These are phyloP conservation scores for Henckelia pumila DNA, from an alignment of 257 asterid genomes.

Conservation along the genomic window DNA sequence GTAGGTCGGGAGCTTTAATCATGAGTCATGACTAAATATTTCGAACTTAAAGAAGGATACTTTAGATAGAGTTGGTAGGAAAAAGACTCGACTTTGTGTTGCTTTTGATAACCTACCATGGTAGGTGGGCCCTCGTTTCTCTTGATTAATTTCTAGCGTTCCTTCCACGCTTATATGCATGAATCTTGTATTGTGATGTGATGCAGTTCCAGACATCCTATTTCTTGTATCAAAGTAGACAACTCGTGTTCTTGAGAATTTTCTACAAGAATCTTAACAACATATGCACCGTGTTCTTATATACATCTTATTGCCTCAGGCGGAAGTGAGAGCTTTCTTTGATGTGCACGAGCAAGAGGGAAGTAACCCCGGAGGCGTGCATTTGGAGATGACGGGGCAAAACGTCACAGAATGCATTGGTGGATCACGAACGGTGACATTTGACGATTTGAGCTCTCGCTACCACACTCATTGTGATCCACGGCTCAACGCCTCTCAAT, in stretches of 20 bases:
- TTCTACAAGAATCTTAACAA: no score
- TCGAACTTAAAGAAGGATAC: background rate
- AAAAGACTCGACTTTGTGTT: conserved; percentile 32
- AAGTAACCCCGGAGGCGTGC: conserved; percentile 80
- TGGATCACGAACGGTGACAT: conserved; percentile 71
- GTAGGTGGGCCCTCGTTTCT: conserved; percentile 24
- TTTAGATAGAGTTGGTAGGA: conserved; percentile 19
- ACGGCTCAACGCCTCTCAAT: conserved; percentile 74
- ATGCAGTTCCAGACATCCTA: background rate
- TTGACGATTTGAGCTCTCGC: conserved; percentile 74
- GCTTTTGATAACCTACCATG: conserved; percentile 24
- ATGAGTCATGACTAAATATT: background rate
- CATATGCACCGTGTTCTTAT: background rate
- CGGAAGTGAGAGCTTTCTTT: conserved; percentile 81
- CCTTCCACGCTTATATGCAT: background rate
- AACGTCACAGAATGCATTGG: conserved; percentile 88
- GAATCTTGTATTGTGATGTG: background rate
- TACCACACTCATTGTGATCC: conserved; percentile 90
- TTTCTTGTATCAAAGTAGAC: background rate
- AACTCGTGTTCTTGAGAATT: background rate
- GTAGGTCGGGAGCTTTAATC: background rate
- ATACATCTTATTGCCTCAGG: conserved; percentile 36
- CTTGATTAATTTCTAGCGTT: background rate
- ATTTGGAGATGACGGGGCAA: conserved; percentile 87
- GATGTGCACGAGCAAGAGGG: conserved; percentile 94